Base-by-base conservation (phyloP, 306 rosid species). In the Leucaena leucocephala region DNA sequence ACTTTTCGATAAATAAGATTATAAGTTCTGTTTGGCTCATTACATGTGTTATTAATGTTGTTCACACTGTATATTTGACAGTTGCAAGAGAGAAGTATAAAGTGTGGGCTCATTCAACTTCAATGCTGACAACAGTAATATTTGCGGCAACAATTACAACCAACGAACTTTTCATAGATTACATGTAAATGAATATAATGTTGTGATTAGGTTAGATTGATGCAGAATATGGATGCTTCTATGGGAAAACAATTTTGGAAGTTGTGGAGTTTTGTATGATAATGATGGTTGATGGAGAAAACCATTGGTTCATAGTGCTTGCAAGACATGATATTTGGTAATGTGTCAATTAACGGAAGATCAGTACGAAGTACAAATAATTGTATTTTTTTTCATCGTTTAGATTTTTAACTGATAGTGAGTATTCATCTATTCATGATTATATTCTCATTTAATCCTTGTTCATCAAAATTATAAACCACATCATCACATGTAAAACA, bases 31-130 rank as follows among this genome's bases (percentile, higher is more conserved):
- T 27, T 27, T 27, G 27, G 27, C 4, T 61, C 62, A 13, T 6
- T 42, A 15, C 35, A 72, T 12, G 48, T 27, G 61, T 42, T n/a
- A 8, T 43, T 43, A 15, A 61, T 64, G 16, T 54, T 50, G n/a
- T 67, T 43, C 27, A 15, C 34, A 2, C 43, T 62, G 3, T 59
- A 8, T 63, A 19, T 11, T 39, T 58, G 61, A 54, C 81, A 93
- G 98, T 62, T 87, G 75, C 71, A 84, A 78, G 98, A 93, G 63
- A 81, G 86, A 58, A 87, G 91, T 74, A 50, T 91, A 46, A 82
- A 71, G 78, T 83, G 91, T 64, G 71, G 82, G 71, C 82, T 89
- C 66, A 81, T 88, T 67, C 98, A 91, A 75, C 68, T 85, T 17
- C 33, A 79, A 33, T 10, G 48, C 8, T 75, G 83, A 80, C 77